Percentiles rank a stretch among this genome's conserved stretches.
These are phyloP conservation scores for Rhodotorula toruloides DNA, from an alignment of 768 basidiomycete genomes.

Conservation along the genomic window DNA sequence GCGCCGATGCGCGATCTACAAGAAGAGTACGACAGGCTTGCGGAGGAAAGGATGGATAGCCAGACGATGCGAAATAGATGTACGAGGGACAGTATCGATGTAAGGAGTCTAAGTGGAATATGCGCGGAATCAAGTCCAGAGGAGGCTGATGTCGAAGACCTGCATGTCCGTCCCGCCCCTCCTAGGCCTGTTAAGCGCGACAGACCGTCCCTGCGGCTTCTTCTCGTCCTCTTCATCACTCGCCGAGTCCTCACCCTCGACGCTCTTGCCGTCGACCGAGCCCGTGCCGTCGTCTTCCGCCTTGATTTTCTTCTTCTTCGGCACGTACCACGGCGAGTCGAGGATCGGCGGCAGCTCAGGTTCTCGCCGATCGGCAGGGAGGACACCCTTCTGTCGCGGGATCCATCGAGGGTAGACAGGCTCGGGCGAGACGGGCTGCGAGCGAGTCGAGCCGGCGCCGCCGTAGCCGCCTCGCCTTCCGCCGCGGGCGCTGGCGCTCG, in stretches of 20 bases:
- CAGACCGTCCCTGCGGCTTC: not conserved
- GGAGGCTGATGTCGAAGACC: not conserved
- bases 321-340: slow-evolving; percentile 26
- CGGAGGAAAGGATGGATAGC: too few species aligned
- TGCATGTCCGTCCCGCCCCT: not conserved
- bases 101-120: not conserved
- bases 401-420: not conserved
- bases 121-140: not conserved
- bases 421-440: not conserved
- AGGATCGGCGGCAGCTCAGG: slow-evolving; percentile 19
- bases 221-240: slow-evolving; percentile 7
- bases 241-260: not conserved
- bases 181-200: not conserved
- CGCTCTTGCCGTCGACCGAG: not conserved
- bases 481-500: too few species aligned
- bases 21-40: too few species aligned
- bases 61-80: too few species aligned
- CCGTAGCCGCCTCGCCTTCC: not conserved
- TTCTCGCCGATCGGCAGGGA: not conserved
- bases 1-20: too few species aligned
- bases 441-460: not conserved
- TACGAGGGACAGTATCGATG: not conserved
- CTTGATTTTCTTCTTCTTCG: slow-evolving; percentile 18
- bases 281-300: not conserved
- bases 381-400: slow-evolving; percentile 3